phyloP scores from a whole-genome alignment of 2,329 filamentous ascomycete species.

The Dryadomyces quercus-mongolicae region DNA sequence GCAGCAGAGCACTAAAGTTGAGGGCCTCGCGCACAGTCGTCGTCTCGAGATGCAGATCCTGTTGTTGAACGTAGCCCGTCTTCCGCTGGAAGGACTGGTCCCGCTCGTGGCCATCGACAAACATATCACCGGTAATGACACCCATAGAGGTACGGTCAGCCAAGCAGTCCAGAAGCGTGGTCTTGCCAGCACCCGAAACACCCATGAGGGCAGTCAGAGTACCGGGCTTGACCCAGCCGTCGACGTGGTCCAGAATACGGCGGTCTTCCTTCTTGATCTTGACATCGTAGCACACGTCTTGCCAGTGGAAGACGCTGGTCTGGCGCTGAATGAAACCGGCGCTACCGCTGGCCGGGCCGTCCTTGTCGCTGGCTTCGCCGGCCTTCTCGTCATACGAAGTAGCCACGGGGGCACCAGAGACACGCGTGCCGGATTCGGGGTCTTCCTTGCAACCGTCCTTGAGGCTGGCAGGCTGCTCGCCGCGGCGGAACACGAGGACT shows the following conservation, averaged over 20 bases:
- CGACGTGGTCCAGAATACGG: conserved; percentile 74
- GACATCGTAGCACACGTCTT: conserved; percentile 63
- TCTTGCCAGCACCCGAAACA: conserved; percentile 84
- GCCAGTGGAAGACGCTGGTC: conserved; percentile 77
- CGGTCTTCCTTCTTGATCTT: conserved; percentile 69
- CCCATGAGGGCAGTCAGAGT: conserved; percentile 85
- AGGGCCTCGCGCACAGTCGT: conserved; percentile 81
- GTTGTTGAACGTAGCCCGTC: conserved; percentile 85
- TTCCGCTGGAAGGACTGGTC: conserved; percentile 82
- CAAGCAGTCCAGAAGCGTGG: conserved; percentile 75
- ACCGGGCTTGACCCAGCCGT: conserved; percentile 89
- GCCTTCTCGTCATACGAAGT: neutral
- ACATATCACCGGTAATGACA: conserved; percentile 76
- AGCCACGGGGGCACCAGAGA: conserved; percentile 28
- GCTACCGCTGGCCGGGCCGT: conserved; percentile 21
- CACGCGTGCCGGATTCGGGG: conserved; percentile 35
- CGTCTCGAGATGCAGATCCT: conserved; percentile 77
- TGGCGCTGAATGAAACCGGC: conserved; percentile 38
- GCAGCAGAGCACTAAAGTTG: conserved; percentile 72
- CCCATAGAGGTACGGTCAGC: conserved; percentile 82
- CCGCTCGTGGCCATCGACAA: conserved; percentile 50
- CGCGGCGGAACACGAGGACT: conserved; percentile 61
- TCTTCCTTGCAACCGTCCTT: conserved; percentile 54
- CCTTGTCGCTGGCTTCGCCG: conserved; percentile 13
- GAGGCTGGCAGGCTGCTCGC: conserved; percentile 46